Conservation (phyloP, 1,284 basidiomycete genomes). For the Ustilago crameri region DNA sequence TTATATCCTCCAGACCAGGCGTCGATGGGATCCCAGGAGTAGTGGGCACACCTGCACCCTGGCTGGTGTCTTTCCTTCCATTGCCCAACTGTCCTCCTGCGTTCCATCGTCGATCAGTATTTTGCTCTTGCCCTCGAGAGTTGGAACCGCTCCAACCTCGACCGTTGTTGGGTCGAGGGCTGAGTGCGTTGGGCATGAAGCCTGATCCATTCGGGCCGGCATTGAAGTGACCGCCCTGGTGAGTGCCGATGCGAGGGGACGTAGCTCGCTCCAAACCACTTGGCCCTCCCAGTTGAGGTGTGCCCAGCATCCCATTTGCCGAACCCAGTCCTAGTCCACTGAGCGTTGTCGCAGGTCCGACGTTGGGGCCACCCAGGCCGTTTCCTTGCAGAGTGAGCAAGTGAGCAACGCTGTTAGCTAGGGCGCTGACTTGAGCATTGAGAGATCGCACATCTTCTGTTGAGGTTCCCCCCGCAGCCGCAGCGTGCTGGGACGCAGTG, state of each 20-base stretch:
- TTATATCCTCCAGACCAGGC: constrained; percentile 25
- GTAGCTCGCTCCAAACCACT: constrained; percentile 27
- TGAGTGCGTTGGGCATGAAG: constrained; percentile 25
- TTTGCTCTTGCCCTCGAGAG: constrained; percentile 17
- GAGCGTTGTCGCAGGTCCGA: constrained; percentile 7
- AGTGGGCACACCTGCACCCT: background rate
- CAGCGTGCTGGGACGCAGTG: constrained; percentile 3
- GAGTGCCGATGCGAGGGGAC: constrained; percentile 37
- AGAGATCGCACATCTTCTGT: constrained; percentile 55
- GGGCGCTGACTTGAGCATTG: constrained; percentile 50
- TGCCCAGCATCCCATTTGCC: constrained; percentile 22
- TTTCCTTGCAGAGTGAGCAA: constrained; percentile 44
- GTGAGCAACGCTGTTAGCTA: constrained; percentile 56
- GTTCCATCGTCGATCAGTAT: constrained; percentile 33
- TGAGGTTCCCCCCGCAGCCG: constrained; percentile 9
- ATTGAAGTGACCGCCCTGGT: constrained; percentile 21
- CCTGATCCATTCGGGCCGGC: constrained; percentile 14
- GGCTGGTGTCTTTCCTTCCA: constrained; percentile 14
- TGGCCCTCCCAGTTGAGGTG: constrained; percentile 38
- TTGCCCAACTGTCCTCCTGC: constrained; percentile 12
- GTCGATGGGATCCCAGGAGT: constrained; percentile 16
- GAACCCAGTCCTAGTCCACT: constrained; percentile 39
- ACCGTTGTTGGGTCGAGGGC: constrained; percentile 37
- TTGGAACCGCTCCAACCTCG: constrained; percentile 33
- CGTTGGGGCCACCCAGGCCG: constrained; percentile 11